phyloP scores from a whole-genome alignment of 2,329 filamentous ascomycete species.

The Apiospora saccharicola region DNA sequence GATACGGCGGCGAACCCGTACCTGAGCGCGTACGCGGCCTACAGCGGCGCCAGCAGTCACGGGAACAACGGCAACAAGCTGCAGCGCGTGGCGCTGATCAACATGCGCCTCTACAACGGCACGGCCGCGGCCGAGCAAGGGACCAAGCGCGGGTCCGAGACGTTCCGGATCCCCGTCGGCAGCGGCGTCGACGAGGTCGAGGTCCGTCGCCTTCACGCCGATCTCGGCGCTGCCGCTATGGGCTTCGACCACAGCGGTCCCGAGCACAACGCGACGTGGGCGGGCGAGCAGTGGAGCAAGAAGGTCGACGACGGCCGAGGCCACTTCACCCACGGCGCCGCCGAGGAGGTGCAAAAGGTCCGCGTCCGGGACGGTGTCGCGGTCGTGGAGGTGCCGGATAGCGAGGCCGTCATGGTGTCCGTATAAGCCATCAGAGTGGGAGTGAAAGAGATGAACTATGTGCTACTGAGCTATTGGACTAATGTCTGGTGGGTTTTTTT shows the following conservation, averaged over 20 bases:
- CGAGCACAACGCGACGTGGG: constrained; percentile 39
- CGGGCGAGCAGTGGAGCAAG: constrained; percentile 35
- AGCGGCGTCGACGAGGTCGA: background rate
- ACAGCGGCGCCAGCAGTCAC: constrained; percentile 3
- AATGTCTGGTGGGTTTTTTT: background rate
- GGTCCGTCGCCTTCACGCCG: constrained; percentile 30
- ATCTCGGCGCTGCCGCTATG: constrained; percentile 29
- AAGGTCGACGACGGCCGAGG: constrained; percentile 32
- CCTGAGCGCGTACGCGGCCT: constrained; percentile 28
- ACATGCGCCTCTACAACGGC: constrained; percentile 25
- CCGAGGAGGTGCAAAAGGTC: background rate
- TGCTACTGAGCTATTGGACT: too few species aligned
- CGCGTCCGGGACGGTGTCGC: constrained; percentile 18
- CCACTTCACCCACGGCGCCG: background rate
- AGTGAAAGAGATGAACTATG: background rate
- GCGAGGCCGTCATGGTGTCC: constrained; percentile 25
- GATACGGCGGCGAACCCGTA: background rate
- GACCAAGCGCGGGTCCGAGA: background rate
- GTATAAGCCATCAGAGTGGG: too few species aligned
- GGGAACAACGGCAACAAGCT: background rate
- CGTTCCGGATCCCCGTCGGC: constrained; percentile 14
- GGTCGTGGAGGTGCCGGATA: constrained; percentile 27
- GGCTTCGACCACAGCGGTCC: constrained; percentile 37
- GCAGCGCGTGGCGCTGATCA: constrained; percentile 26
- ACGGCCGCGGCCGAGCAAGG: background rate